Conservation (phyloP, 345 rosid genomes). For the Toxicodendron radicans region DNA sequence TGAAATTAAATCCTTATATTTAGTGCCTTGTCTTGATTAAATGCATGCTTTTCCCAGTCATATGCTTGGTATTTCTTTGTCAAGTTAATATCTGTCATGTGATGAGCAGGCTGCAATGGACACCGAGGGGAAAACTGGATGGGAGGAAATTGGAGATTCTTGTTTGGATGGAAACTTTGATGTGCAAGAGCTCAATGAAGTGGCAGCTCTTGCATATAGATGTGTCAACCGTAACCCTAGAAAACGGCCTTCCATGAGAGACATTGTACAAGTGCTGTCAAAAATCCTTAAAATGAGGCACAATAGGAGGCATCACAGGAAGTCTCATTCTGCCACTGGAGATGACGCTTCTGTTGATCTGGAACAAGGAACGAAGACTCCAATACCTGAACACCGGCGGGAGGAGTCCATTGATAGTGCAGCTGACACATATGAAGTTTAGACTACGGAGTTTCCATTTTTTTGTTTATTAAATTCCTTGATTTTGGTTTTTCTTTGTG, state of each 20-base stretch:
- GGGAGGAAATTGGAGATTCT: constrained; percentile 97
- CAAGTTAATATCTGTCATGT: neutral
- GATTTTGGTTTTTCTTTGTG: constrained; percentile 28
- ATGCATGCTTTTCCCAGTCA: neutral
- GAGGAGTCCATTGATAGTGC: constrained; percentile 71
- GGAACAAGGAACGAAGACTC: constrained; percentile 45
- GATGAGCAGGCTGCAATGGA: constrained; percentile 81
- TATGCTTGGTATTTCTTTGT: neutral
- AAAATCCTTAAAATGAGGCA: constrained; percentile 69
- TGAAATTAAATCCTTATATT: too few species aligned
- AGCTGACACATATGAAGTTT: constrained; percentile 50
- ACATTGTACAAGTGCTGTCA: constrained; percentile 81
- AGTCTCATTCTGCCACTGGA: constrained; percentile 39
- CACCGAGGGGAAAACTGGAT: constrained; percentile 78
- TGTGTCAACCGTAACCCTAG: constrained; percentile 70
- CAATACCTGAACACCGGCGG: constrained; percentile 47
- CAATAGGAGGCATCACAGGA: constrained; percentile 56
- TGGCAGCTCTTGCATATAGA: constrained; percentile 87
- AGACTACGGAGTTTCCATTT: constrained; percentile 25
- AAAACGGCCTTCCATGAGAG: constrained; percentile 93
- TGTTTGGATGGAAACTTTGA: constrained; percentile 75
- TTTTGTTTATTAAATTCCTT: constrained; percentile 24
- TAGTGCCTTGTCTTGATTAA: neutral
- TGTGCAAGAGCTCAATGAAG: constrained; percentile 73
- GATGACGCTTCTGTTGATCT: constrained; percentile 51